Evolutionary conservation across 345 rosid species (phyloP).

Genomic region (Euphorbia lathyris): DNA sequence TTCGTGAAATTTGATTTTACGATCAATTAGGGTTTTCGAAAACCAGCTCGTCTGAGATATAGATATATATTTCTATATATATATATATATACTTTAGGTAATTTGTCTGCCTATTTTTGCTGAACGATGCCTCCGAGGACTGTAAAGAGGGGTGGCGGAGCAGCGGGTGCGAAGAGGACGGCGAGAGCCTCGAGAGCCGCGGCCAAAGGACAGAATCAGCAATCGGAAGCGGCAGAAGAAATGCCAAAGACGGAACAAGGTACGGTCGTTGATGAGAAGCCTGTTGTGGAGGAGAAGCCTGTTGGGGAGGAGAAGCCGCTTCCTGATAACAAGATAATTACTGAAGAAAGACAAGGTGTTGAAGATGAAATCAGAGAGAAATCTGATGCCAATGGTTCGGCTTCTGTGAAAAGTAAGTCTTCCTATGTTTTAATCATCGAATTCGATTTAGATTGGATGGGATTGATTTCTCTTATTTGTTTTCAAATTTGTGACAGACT

Average conservation of each 20-base stretch:
- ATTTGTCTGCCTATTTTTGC: not conserved
- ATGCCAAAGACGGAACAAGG: conserved; percentile 29
- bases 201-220: conserved; percentile 45
- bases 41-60: not conserved
- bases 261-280: conserved; percentile 25
- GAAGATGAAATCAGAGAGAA: conserved; percentile 26
- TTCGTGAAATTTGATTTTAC: not conserved
- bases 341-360: conserved; percentile 25
- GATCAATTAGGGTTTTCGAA: not conserved
- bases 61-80: too few relatives aligned
- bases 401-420: conserved; percentile 43
- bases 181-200: conserved; percentile 44
- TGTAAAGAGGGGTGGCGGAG: conserved; percentile 68
- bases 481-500: not conserved
- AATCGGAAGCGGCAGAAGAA: conserved; percentile 23
- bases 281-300: conserved; percentile 14
- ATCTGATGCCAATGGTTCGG: conserved; percentile 25
- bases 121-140: conserved; percentile 66
- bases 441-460: not conserved
- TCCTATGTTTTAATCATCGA: not conserved
- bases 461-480: not conserved
- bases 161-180: conserved; percentile 46
- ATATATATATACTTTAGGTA: not conserved
- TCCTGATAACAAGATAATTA: conserved; percentile 1
- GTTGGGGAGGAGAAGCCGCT: conserved; percentile 11